A percentile compares a stretch with the other conserved stretches of the same genome.
phyloP scores from a whole-genome alignment of 202 grass and related monocot species.

The Zoysia matrella region DNA sequence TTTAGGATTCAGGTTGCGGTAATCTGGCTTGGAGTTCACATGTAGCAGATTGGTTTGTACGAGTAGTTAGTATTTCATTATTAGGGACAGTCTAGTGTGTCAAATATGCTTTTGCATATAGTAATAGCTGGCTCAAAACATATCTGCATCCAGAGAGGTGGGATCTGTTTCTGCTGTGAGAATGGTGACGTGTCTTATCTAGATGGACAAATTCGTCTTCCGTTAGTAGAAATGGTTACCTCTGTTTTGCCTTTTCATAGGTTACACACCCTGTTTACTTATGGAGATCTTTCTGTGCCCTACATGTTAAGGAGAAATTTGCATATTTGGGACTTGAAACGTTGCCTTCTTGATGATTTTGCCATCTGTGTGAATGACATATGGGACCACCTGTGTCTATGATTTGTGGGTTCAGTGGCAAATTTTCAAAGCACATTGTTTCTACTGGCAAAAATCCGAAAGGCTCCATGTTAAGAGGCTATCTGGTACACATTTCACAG shows the following conservation, averaged over 20 bases:
- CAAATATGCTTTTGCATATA: not conserved
- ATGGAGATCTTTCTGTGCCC: not conserved
- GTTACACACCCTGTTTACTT: not conserved
- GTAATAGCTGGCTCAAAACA: not conserved
- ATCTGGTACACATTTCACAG: not conserved
- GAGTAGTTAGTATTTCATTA: not conserved
- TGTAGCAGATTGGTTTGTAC: not conserved
- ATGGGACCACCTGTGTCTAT: too few species aligned
- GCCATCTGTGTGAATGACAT: too few species aligned
- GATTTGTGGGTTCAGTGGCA: too few species aligned
- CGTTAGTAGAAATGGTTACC: not conserved
- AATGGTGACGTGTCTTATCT: not conserved
- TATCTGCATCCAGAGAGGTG: not conserved
- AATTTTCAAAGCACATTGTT: too few species aligned
- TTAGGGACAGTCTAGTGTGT: not conserved
- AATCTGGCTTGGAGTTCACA: not conserved
- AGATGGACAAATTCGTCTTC: not conserved
- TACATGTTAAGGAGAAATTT: not conserved
- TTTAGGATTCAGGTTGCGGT: conserved; percentile 2
- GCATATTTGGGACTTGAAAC: too few species aligned
- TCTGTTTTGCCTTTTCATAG: not conserved
- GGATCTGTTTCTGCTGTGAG: not conserved
- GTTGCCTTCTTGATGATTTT: too few species aligned
- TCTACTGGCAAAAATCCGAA: too few species aligned
- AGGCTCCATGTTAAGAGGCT: not conserved